Evolutionary conservation across 2,329 filamentous ascomycete genomes (phyloP), one percentile per base, ranked within the genome.

Genomic region (Stemphylium beticola): DNA sequence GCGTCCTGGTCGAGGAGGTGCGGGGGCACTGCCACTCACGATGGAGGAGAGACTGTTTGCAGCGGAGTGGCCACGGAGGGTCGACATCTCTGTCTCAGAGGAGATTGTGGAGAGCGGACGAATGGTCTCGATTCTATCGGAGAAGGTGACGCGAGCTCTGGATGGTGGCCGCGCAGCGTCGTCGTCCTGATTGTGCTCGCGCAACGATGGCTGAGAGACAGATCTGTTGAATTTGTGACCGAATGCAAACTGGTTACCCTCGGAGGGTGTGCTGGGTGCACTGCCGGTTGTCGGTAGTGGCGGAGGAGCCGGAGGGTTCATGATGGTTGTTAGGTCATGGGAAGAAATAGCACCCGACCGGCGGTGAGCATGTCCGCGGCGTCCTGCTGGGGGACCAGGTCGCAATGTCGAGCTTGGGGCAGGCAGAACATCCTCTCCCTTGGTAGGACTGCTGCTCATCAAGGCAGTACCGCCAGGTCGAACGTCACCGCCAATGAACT

Each of bases 71-170:
- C 86, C 85, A 36, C 86, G 84, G 15, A 87, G 82, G 0, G 90
- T 92, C 1, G 82, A 82, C 49, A 86, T 92, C 40, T 91, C 88
- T 0, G 91, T 92, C 71, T 95, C 92, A 17, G 87, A 93, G 1
- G 92, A 96, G 12, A 96, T 87, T 17, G 93, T 81, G 2, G 93
- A 96, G 15, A 96, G 77, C 0, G 93, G 92, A 10, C 91, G 85
- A 64, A 93, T 93, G 59, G 90, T 92, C 73, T 96, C 91, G 24
- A 96, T 81, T 10, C 86, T 90, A 60, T 96, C 92, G 1, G 90
- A 92, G 69, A 96, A 96, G 0, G 89, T 90, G 40, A 96, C 92
- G 11, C 89, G 82, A 37, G 87, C 83, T 55, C 87, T 84, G 4
- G 82, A 81, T 74, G 69, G 72, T 40, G 74, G 66, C 68, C 60